phyloP scores from a whole-genome alignment of 2,329 filamentous ascomycete genomes.

The Rugonectria rugulosa region DNA sequence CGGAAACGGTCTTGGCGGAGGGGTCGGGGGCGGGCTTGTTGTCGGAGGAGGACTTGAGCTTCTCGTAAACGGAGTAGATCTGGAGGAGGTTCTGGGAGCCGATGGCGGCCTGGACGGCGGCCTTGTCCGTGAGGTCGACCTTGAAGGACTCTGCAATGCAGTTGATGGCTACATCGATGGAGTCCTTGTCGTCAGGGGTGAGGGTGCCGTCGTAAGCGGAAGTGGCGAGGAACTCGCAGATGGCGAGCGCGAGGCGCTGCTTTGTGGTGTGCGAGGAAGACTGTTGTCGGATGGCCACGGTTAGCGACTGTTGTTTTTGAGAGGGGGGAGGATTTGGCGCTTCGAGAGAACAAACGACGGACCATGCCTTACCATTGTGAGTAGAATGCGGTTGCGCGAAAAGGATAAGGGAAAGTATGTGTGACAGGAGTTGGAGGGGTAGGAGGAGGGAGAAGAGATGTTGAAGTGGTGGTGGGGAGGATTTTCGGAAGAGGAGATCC shows the following conservation, averaged over 20 bases:
- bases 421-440: neutral
- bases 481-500: neutral
- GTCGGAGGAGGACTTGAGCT: conserved; percentile 71
- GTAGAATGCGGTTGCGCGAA: conserved; percentile 1
- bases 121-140: conserved; percentile 81
- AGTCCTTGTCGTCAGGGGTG: conserved; percentile 86
- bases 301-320: conserved; percentile 2
- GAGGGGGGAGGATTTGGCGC: neutral
- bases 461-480: neutral
- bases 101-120: conserved; percentile 77
- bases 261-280: conserved; percentile 60
- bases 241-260: conserved; percentile 94
- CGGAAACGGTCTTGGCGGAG: conserved; percentile 47
- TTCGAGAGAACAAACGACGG: neutral
- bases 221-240: conserved; percentile 91
- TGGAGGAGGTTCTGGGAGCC: conserved; percentile 86
- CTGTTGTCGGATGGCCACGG: no score
- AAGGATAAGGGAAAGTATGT: neutral
- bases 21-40: conserved; percentile 52
- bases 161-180: conserved; percentile 90
- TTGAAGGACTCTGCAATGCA: conserved; percentile 97
- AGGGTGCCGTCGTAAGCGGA: conserved; percentile 90
- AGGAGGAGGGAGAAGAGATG: conserved; percentile 4
- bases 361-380: conserved; percentile 16
- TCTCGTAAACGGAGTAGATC: conserved; percentile 97